Evolutionary conservation across 768 basidiomycete genomes (phyloP), one percentile per base, ranked within the genome.

Genomic region (Phallus indusiatus): DNA sequence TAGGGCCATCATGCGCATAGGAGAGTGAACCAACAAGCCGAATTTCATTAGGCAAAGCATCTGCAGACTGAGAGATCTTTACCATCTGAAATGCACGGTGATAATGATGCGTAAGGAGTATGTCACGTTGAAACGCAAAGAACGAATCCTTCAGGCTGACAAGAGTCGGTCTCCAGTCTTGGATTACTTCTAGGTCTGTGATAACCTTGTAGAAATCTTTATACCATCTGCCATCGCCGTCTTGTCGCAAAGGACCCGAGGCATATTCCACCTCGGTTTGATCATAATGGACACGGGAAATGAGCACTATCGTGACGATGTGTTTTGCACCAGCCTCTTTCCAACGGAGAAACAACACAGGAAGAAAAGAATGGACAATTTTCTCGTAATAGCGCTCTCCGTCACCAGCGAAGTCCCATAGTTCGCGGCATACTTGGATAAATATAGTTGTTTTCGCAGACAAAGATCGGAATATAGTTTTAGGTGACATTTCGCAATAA

Each of bases 201-300:
- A 94, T 89, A 64, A 98, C 86, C 71, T 95, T 94, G 81, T 84
- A 97, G 66, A 94, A 95, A 68, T 96, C 96, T 71, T 96, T 95
- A 74, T 94, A 93, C 84, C 84, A 91, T 22, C 35, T 46, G 10
- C 84, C 86, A 50, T 84, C 78, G 56, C 90, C 89, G 65, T 93
- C 86, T 54, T 78, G 74, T 14, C 83, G 78, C 51, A 97, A 74
- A 6, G 89, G 90, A 1, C 91, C 90, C 1, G 88, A 87, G 1
- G 91, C 91, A 63, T 88, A 88, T 61, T 82, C 81, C 51, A 89
- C 78, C 69, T 94, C 91, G 5, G 81, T 78, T 53, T 81, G 74
- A 62, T 94, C 91, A 68, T 95, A 94, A 68, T 83, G 87, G 16
- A 98, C 90, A 50, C 96, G 82, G 1, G 94, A 94, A 61, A 97